Base-by-base conservation (phyloP, 2,329 filamentous ascomycete species). In the Sporothrix dimorphospora region DNA sequence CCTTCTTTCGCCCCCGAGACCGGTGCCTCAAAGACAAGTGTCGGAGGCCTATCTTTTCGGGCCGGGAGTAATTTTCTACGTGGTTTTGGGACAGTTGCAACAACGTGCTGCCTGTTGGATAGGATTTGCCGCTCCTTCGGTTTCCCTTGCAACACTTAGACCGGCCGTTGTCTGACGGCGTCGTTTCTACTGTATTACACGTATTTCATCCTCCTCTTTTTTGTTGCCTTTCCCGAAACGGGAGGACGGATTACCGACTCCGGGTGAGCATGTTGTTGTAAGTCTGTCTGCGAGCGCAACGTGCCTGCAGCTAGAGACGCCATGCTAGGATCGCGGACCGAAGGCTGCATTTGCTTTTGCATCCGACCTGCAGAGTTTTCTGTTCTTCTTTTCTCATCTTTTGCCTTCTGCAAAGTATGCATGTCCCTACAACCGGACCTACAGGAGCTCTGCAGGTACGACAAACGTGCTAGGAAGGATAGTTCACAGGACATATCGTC, bases 311-410 rank as follows among this genome's bases (percentile, higher is more conserved):
- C 61, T 47, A 66, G 7, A 24, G 19, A 27, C 40, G 42, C 61
- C 61, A 45, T 66, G 59, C 19, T 42, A 66, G 42, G 24, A 49
- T n/a, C 42, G 9, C 63, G 63, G 63, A 66, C 63, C 63, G 63
- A 66, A n/a, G 24, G 21, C 21, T 34, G 63, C 63, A 49, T 49
- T 30, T n/a, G 63, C 42, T 42, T 34, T n/a, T 27, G 42, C 63
- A 47, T 34, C 63, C 27, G 59, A 45, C 27, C 8, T 67, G 65
- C 65, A 66, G 63, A 66, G 63, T 66, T 67, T 51, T 51, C 24
- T 24, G 40, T 61, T 38, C 30, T 34, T 30, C 55, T 59, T 59
- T 8, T 59, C 12, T 4, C 19, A 9, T 61, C 27, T 57, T 57
- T 57, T 57, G 53, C 53, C 53, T 57, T 34, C 5, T 57, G 24